Conservation (phyloP, 1,284 basidiomycete species). For the Apiotrichum sp. region DNA sequence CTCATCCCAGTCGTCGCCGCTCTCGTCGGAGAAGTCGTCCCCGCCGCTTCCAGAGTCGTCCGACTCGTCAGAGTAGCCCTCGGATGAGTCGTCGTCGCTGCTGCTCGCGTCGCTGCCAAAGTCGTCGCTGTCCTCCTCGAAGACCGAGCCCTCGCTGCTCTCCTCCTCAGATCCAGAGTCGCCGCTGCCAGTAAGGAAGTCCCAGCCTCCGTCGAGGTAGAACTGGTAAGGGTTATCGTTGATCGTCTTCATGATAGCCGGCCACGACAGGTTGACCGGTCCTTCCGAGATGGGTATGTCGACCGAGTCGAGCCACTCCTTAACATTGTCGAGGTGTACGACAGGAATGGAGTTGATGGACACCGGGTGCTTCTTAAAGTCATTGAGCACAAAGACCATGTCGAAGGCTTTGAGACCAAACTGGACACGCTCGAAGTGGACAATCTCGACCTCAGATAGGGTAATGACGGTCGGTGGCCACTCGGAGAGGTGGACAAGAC, state of each 20-base stretch:
- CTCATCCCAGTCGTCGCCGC: slow-evolving; percentile 91
- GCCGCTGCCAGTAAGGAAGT: slow-evolving; percentile 69
- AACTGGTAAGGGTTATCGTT: slow-evolving; percentile 94
- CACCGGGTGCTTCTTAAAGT: slow-evolving; percentile 84
- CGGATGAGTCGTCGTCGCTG: slow-evolving; percentile 53
- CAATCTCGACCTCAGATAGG: slow-evolving; percentile 89
- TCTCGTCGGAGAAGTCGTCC: slow-evolving; percentile 35
- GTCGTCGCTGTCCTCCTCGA: slow-evolving; percentile 50
- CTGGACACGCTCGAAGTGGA: slow-evolving; percentile 93
- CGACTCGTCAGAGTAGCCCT: slow-evolving; percentile 54
- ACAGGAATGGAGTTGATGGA: slow-evolving; percentile 96
- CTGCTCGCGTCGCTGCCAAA: slow-evolving; percentile 26
- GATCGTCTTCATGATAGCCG: slow-evolving; percentile 94
- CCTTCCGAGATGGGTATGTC: slow-evolving; percentile 95
- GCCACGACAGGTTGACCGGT: slow-evolving; percentile 97
- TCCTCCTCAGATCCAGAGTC: slow-evolving; percentile 65
- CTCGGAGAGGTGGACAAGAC: slow-evolving; percentile 90
- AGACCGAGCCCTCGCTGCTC: slow-evolving; percentile 71
- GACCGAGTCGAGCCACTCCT: slow-evolving; percentile 97
- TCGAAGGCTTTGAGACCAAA: slow-evolving; percentile 97
- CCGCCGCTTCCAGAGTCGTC: slow-evolving; percentile 52
- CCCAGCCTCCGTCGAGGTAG: slow-evolving; percentile 94
- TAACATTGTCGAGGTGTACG: slow-evolving; percentile 84
- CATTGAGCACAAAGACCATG: slow-evolving; percentile 91
- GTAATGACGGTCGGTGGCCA: slow-evolving; percentile 96